These are phyloP conservation scores for Rhodotorula kratochvilovae DNA, from an alignment of 768 basidiomycete species.

Conservation along the genomic window DNA sequence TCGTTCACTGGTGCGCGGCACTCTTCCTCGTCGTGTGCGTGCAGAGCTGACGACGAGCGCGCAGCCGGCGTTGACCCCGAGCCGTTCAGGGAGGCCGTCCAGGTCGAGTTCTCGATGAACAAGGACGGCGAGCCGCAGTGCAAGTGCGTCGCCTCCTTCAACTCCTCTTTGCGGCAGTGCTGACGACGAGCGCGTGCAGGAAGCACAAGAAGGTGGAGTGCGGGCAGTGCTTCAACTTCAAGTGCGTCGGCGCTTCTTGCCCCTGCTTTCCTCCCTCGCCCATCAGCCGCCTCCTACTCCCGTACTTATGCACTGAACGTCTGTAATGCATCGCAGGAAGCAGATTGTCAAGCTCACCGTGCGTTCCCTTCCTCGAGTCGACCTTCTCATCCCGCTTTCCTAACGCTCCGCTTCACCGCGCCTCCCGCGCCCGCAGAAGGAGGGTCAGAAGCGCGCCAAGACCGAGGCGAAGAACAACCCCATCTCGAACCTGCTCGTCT, in stretches of 20 bases:
- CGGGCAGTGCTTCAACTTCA: conserved; percentile 10
- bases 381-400: neutral
- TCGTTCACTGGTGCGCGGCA: conserved; percentile 17
- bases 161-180: no score
- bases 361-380: neutral
- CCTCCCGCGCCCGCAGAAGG: neutral
- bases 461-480: conserved; percentile 23
- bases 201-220: conserved; percentile 27
- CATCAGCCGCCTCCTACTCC: no score
- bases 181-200: neutral
- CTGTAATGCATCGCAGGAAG: conserved; percentile 12
- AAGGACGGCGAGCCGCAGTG: conserved; percentile 25
- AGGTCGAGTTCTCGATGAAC: conserved; percentile 14
- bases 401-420: neutral
- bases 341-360: conserved; percentile 25
- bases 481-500: conserved; percentile 20
- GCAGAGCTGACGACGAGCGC: neutral
- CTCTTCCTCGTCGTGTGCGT: neutral
- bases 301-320: no score
- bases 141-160: neutral
- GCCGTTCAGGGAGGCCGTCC: conserved; percentile 4
- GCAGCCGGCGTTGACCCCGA: neutral
- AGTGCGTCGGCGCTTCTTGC: neutral
- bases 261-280: no score
- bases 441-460: conserved; percentile 27